phyloP scores from a whole-genome alignment of 495 filamentous ascomycete species.

The Penicillium riverlandense region DNA sequence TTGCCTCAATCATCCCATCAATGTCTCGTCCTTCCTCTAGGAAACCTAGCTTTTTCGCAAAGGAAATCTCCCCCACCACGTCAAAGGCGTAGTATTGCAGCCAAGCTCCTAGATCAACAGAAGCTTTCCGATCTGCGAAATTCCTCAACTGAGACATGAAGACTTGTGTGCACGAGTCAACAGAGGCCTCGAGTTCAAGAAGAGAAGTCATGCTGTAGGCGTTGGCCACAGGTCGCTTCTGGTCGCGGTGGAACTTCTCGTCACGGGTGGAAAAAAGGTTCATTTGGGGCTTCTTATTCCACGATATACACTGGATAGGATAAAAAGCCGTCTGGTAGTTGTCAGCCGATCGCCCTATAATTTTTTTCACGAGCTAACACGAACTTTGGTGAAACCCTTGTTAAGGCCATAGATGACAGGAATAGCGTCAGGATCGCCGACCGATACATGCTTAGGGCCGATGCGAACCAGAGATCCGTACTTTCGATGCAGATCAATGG shows the following conservation, averaged over 20 bases:
- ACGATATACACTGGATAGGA: slow-evolving; percentile 26
- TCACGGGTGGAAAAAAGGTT: slow-evolving; percentile 28
- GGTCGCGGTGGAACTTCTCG: slow-evolving; percentile 16
- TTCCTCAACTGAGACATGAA: slow-evolving; percentile 14
- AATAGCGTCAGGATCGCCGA: slow-evolving; percentile 29
- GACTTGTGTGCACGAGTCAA: slow-evolving; percentile 25
- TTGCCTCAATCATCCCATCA: slow-evolving; percentile 26
- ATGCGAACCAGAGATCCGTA: slow-evolving; percentile 35
- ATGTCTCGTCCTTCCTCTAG: slow-evolving; percentile 31
- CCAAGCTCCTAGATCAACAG: slow-evolving; percentile 33
- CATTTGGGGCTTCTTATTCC: slow-evolving; percentile 24
- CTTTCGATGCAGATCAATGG: slow-evolving; percentile 27
- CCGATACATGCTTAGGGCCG: slow-evolving; percentile 29
- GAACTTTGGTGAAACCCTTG: slow-evolving; percentile 31
- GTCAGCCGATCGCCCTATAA: no score
- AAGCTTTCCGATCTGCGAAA: slow-evolving; percentile 8
- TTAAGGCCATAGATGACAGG: slow-evolving; percentile 32
- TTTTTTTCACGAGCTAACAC: not conserved
- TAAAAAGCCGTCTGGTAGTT: slow-evolving; percentile 40
- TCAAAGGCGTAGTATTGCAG: slow-evolving; percentile 42
- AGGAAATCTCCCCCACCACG: slow-evolving; percentile 32
- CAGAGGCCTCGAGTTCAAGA: slow-evolving; percentile 21
- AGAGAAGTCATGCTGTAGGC: slow-evolving; percentile 27
- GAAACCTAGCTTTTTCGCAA: slow-evolving; percentile 33
- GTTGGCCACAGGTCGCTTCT: slow-evolving; percentile 23